phyloP scores from a whole-genome alignment of 768 basidiomycete species.

The Psilocybe cyanescens region DNA sequence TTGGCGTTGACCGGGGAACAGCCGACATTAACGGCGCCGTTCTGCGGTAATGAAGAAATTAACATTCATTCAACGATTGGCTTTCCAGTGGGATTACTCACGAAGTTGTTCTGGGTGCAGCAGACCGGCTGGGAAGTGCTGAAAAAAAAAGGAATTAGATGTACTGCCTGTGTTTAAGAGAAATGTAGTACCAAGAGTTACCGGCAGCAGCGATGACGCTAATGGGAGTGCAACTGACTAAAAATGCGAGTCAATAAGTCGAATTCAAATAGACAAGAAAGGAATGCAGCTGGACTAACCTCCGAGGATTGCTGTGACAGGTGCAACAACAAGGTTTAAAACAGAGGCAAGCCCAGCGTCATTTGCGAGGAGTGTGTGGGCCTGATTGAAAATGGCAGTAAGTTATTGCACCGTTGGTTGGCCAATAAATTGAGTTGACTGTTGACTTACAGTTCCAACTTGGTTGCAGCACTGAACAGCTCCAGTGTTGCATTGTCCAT shows the following conservation, averaged over 20 bases:
- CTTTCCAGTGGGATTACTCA: constrained; percentile 2
- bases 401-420: background rate
- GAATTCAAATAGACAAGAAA: no score
- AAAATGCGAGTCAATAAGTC: no score
- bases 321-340: constrained; percentile 13
- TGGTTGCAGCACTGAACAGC: constrained; percentile 23
- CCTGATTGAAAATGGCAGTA: background rate
- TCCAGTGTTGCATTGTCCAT: constrained; percentile 24
- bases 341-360: constrained; percentile 6
- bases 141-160: background rate
- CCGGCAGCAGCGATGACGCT: constrained; percentile 18
- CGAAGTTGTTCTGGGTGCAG: constrained; percentile 25
- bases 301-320: constrained; percentile 20
- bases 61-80: background rate
- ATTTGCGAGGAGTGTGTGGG: background rate
- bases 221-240: constrained; percentile 23
- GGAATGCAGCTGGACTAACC: constrained; percentile 9
- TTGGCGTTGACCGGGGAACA: constrained; percentile 25
- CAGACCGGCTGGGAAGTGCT: constrained; percentile 26
- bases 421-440: background rate
- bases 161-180: background rate
- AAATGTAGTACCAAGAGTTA: constrained; percentile 14
- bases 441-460: constrained; percentile 17
- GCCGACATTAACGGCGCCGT: constrained; percentile 17
- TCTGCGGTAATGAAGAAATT: background rate